Evolutionary conservation across 495 filamentous ascomycete species (phyloP), one percentile per base, ranked within the genome.

Genomic region (Hyaloscypha hepaticicola): DNA sequence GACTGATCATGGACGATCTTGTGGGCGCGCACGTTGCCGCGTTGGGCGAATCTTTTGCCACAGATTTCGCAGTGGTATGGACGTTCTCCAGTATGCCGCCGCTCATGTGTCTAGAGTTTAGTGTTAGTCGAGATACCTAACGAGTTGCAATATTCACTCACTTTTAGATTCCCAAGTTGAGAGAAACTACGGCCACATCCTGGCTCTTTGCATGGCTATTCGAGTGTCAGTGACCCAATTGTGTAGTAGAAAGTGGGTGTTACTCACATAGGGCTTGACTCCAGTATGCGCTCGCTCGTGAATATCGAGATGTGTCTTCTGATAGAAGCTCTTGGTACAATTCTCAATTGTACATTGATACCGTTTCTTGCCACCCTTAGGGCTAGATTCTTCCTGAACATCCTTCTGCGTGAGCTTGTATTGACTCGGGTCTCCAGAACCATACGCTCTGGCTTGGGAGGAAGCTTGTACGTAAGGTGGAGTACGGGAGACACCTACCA

Each of bases 251-350:
- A 33, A 33, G 28, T 28, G 6, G 27, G 21, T 28, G 24, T 48
- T 6, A 82, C 91, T 81, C 76, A 96, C 91, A 78, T 93, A 97
- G 65, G 94, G 94, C 67, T 92, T 92, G 55, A 92, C 86, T 22
- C 94, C 94, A 3, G 93, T 96, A 71, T 98, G 94, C 9, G 92
- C 88, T 71, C 94, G 84, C 51, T 83, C 89, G 71, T 98, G 94
- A 41, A 96, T 97, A 64, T 96, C 92, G 41, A 97, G 82, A 73
- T 97, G 93, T 2, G 93, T 97, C 75, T 94, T 96, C 73, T 98
- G 94, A 61, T 86, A 85, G 75, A 96, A 97, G 66, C 81, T 85
- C 78, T 95, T 96, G 63, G 82, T 78, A 70, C 94, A 98, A 16
- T 87, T 84, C 14, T 86, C 82, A 33, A 93, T 83, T 25, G 81